A percentile compares a stretch with the other conserved stretches of the same genome.
Conservation (phyloP, 805 yeast genomes). For the Alloascoidea africana region DNA sequence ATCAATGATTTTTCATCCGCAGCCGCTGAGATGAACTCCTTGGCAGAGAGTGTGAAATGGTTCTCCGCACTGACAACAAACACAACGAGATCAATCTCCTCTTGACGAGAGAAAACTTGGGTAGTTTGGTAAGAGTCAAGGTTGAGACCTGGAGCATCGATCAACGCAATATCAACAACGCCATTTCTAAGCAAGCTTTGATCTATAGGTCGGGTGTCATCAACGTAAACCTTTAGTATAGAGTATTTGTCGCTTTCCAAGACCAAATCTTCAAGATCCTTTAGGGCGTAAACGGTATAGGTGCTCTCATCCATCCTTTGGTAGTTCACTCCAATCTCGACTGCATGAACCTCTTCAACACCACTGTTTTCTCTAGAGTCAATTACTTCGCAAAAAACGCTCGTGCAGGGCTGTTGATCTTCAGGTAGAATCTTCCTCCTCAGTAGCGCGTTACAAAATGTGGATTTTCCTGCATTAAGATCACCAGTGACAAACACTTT, state of each 20-base stretch:
- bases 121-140: slow-evolving; percentile 89
- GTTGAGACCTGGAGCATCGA: slow-evolving; percentile 96
- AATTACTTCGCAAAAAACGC: slow-evolving; percentile 87
- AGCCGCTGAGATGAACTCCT: slow-evolving; percentile 82
- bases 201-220: slow-evolving; percentile 52
- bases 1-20: slow-evolving; percentile 84
- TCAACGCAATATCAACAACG: slow-evolving; percentile 77
- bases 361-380: slow-evolving; percentile 67
- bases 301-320: slow-evolving; percentile 45
- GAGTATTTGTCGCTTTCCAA: slow-evolving; percentile 57
- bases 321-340: slow-evolving; percentile 29
- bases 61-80: slow-evolving; percentile 95
- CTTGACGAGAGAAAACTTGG: slow-evolving; percentile 89
- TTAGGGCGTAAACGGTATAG: slow-evolving; percentile 37
- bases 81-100: slow-evolving; percentile 90
- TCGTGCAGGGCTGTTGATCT: slow-evolving; percentile 96
- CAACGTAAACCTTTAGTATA: slow-evolving; percentile 65
- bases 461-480: slow-evolving; percentile 89
- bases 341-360: slow-evolving; percentile 88
- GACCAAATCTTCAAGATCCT: slow-evolving; percentile 54
- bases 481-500: slow-evolving; percentile 96
- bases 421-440: slow-evolving; percentile 73
- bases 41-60: slow-evolving; percentile 86
- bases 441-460: slow-evolving; percentile 83
- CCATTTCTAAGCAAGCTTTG: slow-evolving; percentile 76